Evolutionary conservation across 305 asterid genomes (phyloP), one percentile per base, ranked within the genome.

Genomic region (Stenogyne calaminthoides): DNA sequence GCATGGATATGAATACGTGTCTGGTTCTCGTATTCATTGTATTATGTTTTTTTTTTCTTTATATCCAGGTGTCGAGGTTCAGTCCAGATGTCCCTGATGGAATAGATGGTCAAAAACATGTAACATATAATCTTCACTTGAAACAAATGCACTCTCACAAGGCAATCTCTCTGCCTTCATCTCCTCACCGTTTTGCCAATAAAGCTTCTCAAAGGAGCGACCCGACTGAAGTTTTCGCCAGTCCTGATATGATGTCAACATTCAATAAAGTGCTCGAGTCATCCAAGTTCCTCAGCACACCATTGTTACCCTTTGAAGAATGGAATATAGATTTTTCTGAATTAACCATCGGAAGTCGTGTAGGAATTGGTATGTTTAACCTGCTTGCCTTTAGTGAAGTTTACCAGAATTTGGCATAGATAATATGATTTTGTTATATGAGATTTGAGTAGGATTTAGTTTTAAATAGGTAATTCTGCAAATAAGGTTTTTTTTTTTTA

Each of bases 311-410:
- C 37, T 92, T 79, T 39, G 78, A 85, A 79, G 98, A 87, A 82
- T 92, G 98, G 98, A 88, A 90, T 76, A 90, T 92, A 34, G 96
- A 92, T 82, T 87, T 85, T 77, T 87, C 97, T 18, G 98, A 92
- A 81, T 59, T 90, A 67, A 80, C 89, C 71, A 88, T 88, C 27
- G 97, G 98, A 78, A 80, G 84, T 73, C 98, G 98, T 29, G 93
- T 92, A 44, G 97, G 98, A 78, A 92, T 92, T 46, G 98, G 98
- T 92, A 88, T 64, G 89, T 77, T 73, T 22, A 72, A 72, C 71
- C 55, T 44, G 65, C 10, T 52, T 74, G 34, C 36, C 54, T 68
- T 71, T 60, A 34, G 59, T 67, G 52, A 73, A 71, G 54, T 37
- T 15, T 14, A 20, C 58, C 18, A 25, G 57, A 73, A 68, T 58